Conservation (phyloP, 352 stramenopile species). For the Pythium scleroteichum region DNA sequence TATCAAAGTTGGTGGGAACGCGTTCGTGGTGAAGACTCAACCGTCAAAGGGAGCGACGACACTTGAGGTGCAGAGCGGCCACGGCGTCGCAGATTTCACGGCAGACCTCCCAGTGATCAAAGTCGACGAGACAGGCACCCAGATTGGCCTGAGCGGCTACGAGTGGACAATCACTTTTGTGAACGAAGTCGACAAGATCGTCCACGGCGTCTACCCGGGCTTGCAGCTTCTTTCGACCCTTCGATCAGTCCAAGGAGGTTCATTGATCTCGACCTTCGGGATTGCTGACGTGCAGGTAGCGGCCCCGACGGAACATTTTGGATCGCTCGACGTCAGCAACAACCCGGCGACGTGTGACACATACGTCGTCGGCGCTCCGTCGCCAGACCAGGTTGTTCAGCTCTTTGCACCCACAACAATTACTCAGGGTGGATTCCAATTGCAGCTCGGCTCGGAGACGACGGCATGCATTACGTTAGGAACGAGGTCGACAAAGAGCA, state of each 20-base stretch:
- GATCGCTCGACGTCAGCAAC: constrained; percentile 59
- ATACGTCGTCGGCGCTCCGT: constrained; percentile 63
- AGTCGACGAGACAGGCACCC: constrained; percentile 40
- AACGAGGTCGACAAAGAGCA: constrained; percentile 25
- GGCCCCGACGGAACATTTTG: constrained; percentile 40
- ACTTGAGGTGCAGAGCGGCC: constrained; percentile 47
- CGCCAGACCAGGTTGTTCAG: constrained; percentile 63
- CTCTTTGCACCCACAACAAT: constrained; percentile 69
- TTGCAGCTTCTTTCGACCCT: constrained; percentile 56
- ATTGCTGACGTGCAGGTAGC: constrained; percentile 35
- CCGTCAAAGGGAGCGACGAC: constrained; percentile 34
- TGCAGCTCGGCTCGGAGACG: constrained; percentile 50
- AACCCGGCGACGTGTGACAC: constrained; percentile 52
- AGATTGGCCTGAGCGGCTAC: constrained; percentile 53
- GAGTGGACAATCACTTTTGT: constrained; percentile 69
- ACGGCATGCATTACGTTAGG: constrained; percentile 62
- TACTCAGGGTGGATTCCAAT: constrained; percentile 50
- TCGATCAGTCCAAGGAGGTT: constrained; percentile 42
- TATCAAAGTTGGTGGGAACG: constrained; percentile 35
- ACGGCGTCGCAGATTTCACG: constrained; percentile 35
- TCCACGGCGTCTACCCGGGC: constrained; percentile 40
- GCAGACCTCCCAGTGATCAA: constrained; percentile 37
- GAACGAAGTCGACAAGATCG: constrained; percentile 41
- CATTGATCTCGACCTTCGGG: constrained; percentile 20
- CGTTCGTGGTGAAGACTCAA: constrained; percentile 47